phyloP scores from a whole-genome alignment of 371 early-diverging fungal genomes.

The Haplosporangium sp. region DNA sequence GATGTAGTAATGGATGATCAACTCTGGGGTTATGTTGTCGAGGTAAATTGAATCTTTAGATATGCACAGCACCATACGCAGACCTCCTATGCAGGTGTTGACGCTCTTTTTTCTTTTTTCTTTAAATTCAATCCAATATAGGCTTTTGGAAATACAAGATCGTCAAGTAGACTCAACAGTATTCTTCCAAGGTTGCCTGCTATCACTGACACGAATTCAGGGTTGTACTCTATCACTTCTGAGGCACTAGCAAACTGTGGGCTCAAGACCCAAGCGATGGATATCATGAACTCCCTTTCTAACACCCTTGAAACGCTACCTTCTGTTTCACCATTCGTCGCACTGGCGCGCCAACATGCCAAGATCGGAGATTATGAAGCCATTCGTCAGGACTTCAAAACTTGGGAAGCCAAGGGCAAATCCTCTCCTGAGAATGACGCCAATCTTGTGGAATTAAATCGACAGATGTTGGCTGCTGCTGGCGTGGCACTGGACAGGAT shows the following conservation, averaged over 20 bases:
- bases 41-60: slow-evolving; percentile 14
- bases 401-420: slow-evolving; percentile 19
- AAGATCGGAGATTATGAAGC: slow-evolving; percentile 39
- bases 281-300: slow-evolving; percentile 19
- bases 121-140: background rate
- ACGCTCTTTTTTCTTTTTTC: too few species aligned
- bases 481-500: slow-evolving; percentile 34
- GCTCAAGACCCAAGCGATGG: slow-evolving; percentile 10
- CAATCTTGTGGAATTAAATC: slow-evolving; percentile 9
- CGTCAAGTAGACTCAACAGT: slow-evolving; percentile 12
- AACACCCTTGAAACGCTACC: slow-evolving; percentile 14
- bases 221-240: slow-evolving; percentile 21
- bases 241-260: slow-evolving; percentile 46
- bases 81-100: background rate
- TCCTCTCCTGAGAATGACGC: background rate
- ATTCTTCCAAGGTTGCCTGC: slow-evolving; percentile 18
- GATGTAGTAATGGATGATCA: slow-evolving; percentile 44
- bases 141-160: slow-evolving; percentile 37
- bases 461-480: slow-evolving; percentile 28
- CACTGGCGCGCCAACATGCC: slow-evolving; percentile 37
- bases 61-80: background rate
- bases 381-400: slow-evolving; percentile 18
- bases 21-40: slow-evolving; percentile 40
- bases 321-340: slow-evolving; percentile 22
- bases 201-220: slow-evolving; percentile 10